phyloP scores from a whole-genome alignment of 2,329 filamentous ascomycete species.

The Aspergillus intermedius region DNA sequence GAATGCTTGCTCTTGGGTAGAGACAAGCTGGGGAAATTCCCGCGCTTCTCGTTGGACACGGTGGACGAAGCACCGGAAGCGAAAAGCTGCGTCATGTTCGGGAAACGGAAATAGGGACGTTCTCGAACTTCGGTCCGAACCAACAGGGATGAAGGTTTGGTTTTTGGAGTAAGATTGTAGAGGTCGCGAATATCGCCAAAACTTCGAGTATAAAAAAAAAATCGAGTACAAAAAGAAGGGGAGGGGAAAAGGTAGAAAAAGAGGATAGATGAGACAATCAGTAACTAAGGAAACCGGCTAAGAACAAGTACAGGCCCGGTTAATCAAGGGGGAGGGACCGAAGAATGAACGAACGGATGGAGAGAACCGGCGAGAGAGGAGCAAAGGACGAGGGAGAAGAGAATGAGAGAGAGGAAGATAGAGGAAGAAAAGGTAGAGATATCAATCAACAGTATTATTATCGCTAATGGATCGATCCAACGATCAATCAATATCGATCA shows the following conservation, averaged over 20 bases:
- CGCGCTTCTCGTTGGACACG: conserved; percentile 41
- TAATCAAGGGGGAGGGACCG: conserved; percentile 1
- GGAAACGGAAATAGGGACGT: background rate
- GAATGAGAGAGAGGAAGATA: conserved; percentile 6
- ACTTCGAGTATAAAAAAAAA: background rate
- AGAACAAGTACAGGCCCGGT: conserved; percentile 2
- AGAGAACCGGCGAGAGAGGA: background rate
- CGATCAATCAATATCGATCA: background rate
- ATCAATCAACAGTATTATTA: background rate
- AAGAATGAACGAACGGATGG: conserved; percentile 2
- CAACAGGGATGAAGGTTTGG: background rate
- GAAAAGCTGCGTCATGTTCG: conserved; percentile 40
- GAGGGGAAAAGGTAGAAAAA: conserved; percentile 5
- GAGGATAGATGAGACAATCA: conserved; percentile 9
- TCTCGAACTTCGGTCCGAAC: background rate
- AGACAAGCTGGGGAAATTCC: conserved; percentile 41
- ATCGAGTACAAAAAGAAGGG: background rate
- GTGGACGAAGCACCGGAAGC: conserved; percentile 30
- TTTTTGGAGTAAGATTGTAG: background rate
- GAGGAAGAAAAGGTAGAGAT: conserved; percentile 4
- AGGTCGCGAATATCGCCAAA: too few species aligned
- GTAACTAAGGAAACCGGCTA: too few species aligned
- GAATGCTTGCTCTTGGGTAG: conserved; percentile 37
- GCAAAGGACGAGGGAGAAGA: background rate
- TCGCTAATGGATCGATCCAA: background rate